Evolutionary conservation across 768 basidiomycete species (phyloP).

Genomic region (Polyporus arcularius): DNA sequence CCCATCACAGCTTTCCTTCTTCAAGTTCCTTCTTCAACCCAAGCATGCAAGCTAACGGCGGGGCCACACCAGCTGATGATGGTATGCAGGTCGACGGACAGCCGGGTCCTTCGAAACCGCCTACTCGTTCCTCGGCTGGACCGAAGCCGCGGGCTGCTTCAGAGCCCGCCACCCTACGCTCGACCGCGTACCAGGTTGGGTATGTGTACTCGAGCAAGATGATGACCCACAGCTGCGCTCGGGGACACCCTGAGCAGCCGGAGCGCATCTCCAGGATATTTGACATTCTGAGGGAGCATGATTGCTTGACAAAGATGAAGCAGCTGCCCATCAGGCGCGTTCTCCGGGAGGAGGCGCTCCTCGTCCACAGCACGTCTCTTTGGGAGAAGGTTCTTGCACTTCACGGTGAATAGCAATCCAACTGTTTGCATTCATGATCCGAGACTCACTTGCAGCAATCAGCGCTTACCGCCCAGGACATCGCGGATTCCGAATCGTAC

Average conservation of each 20-base stretch:
- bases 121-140: neutral
- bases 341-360: constrained; percentile 72
- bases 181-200: constrained; percentile 52
- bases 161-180: constrained; percentile 9
- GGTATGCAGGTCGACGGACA: neutral
- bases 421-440: constrained; percentile 1
- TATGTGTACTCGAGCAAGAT: constrained; percentile 87
- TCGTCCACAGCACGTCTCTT: constrained; percentile 89
- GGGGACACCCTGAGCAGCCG: constrained; percentile 78
- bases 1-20: neutral
- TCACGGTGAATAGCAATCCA: constrained; percentile 53
- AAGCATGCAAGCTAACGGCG: constrained; percentile 2
- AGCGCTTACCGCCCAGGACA: constrained; percentile 79
- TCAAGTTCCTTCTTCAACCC: neutral
- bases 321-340: constrained; percentile 76
- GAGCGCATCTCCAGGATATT: constrained; percentile 79
- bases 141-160: constrained; percentile 7
- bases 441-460: neutral
- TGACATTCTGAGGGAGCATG: constrained; percentile 57
- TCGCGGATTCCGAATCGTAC: constrained; percentile 72
- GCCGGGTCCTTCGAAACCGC: neutral
- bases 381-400: constrained; percentile 89
- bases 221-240: constrained; percentile 76
- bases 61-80: neutral
- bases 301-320: constrained; percentile 71